These are phyloP conservation scores for Arxiozyma slooffiae DNA, from an alignment of 1,139 yeast genomes.

Conservation along the genomic window DNA sequence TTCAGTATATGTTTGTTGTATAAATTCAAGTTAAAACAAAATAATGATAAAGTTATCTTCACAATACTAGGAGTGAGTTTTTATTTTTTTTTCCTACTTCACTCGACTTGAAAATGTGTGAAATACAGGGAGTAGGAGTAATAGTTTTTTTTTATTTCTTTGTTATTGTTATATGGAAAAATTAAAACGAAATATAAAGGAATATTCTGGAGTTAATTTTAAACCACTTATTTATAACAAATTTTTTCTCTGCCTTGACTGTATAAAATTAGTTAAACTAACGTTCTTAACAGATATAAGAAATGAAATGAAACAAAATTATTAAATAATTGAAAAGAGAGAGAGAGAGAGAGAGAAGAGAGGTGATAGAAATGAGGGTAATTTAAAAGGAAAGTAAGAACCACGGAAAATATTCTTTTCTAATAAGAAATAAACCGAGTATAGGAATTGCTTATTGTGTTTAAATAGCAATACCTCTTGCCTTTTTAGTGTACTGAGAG, in stretches of 20 bases:
- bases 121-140: not conserved
- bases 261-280: too few relatives aligned
- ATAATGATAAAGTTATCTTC: too few relatives aligned
- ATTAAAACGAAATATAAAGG: too few relatives aligned
- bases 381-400: conserved; percentile 1
- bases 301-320: not conserved
- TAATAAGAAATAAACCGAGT: conserved; percentile 1
- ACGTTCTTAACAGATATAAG: not conserved
- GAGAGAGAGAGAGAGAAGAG: not conserved
- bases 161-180: not conserved
- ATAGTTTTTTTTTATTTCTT: not conserved
- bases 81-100: not conserved
- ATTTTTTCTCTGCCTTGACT: too few relatives aligned
- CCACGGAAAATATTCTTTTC: conserved; percentile 1
- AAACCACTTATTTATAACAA: too few relatives aligned
- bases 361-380: not conserved
- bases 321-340: not conserved
- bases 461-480: not conserved
- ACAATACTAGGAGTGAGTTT: not conserved
- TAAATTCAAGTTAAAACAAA: not conserved
- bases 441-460: not conserved
- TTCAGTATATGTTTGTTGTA: not conserved
- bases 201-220: too few relatives aligned
- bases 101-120: not conserved
- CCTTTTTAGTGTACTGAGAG: conserved; percentile 2